These are phyloP conservation scores for Chaetothyriales sp. DNA, from an alignment of 2,329 filamentous ascomycete species.

Conservation along the genomic window DNA sequence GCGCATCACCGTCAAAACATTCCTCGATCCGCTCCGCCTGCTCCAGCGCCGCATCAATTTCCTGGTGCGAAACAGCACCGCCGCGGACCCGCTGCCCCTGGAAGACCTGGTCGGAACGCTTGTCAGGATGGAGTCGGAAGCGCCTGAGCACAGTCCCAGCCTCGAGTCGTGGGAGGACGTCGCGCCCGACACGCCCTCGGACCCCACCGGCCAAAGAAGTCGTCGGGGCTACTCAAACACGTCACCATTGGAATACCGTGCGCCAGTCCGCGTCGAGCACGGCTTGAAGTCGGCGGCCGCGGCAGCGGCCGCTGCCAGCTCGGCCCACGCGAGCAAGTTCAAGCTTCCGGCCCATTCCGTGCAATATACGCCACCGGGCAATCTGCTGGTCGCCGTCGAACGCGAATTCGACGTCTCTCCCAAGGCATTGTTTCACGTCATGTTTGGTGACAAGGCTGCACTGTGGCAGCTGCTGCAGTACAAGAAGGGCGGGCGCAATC, in stretches of 20 bases:
- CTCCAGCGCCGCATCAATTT: conserved; percentile 75
- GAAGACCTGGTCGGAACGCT: conserved; percentile 59
- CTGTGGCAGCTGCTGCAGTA: conserved; percentile 86
- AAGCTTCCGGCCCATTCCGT: conserved; percentile 71
- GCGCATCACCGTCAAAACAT: conserved; percentile 78
- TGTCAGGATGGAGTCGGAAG: conserved; percentile 56
- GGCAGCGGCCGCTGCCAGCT: conserved; percentile 20
- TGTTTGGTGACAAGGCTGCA: conserved; percentile 92
- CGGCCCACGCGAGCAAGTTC: conserved; percentile 53
- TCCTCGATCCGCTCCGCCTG: conserved; percentile 72
- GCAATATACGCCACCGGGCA: conserved; percentile 68
- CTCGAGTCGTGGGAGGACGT: conserved; percentile 87
- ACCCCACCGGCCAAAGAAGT: conserved; percentile 34
- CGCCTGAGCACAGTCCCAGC: conserved; percentile 52
- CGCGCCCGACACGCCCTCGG: conserved; percentile 44
- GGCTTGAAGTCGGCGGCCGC: conserved; percentile 40
- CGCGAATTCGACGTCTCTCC: conserved; percentile 80
- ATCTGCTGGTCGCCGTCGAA: conserved; percentile 62
- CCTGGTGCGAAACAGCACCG: conserved; percentile 64
- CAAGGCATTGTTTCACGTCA: conserved; percentile 87
- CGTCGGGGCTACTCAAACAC: conserved; percentile 11
- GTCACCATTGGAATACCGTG: conserved; percentile 34
- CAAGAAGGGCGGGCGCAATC: conserved; percentile 63
- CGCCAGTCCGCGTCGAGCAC: conserved; percentile 49
- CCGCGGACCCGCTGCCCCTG: conserved; percentile 54